A percentile compares a stretch with the other conserved stretches of the same genome.
These are phyloP conservation scores for Dianthus caryophyllus DNA, from an alignment of 148 eudicot species.

Conservation along the genomic window DNA sequence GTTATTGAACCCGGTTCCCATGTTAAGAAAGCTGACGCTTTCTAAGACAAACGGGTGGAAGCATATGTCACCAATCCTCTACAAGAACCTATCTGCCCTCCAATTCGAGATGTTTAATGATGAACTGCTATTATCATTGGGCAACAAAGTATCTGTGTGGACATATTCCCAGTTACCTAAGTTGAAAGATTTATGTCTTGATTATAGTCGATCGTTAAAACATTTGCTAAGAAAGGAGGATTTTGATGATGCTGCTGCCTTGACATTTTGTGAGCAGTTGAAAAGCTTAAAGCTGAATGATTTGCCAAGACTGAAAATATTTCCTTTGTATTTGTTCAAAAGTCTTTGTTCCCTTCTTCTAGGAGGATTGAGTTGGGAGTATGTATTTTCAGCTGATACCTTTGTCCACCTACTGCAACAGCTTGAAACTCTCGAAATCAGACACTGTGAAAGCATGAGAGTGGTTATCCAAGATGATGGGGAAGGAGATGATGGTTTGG, in stretches of 20 bases:
- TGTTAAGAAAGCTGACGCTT: not conserved
- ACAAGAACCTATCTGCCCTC: not conserved
- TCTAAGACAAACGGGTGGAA: not conserved
- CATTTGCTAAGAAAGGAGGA: not conserved
- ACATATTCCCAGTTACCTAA: not conserved
- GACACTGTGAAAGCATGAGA: not conserved
- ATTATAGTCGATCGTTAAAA: not conserved
- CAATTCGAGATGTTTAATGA: not conserved
- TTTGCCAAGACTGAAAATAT: not conserved
- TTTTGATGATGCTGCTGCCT: not conserved
- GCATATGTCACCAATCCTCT: not conserved
- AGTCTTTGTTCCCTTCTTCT: too few relatives aligned
- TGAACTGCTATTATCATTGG: not conserved
- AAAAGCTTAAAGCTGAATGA: not conserved
- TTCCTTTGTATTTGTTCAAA: too few relatives aligned
- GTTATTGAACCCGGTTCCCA: not conserved
- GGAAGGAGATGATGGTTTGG: not conserved
- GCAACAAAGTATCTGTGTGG: not conserved
- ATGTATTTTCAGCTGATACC: not conserved
- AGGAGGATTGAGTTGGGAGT: constrained; percentile 5
- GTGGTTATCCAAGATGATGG: not conserved
- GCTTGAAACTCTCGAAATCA: not conserved
- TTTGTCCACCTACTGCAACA: not conserved
- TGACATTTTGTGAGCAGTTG: constrained; percentile 3
- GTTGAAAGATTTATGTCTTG: not conserved